Base-by-base conservation (phyloP, 73 alveolate species). In the Paramecium sexaurelia region DNA sequence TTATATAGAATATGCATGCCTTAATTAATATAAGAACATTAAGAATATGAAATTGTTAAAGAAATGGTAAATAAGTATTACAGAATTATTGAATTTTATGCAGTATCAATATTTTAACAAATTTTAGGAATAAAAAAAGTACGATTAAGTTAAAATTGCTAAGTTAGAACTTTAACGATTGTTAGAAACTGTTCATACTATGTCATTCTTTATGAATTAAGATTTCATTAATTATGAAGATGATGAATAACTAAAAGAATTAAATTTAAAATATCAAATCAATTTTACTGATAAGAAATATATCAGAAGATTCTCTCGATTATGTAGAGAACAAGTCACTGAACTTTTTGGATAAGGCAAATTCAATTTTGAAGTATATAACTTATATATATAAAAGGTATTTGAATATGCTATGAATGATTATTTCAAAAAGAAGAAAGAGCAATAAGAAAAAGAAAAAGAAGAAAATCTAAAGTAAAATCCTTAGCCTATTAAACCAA, bases 31-130 rank as follows among this genome's bases (percentile, higher is more conserved):
- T 24, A 66, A 66, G 92, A 55, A 29, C 92, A 85, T 71, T 56
- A 85, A 56, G 92, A 85, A 85, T 85, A 85, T 85, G 92, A 85
- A 85, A 85, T 85, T 15, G 75, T 85, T 26, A 55, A 55, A 85
- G 92, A 85, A 55, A 85, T 85, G 92, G 37, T 85, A 10, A 85
- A 71, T 20, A 85, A 85, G 36, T 85, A 85, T 85, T 85, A 85
- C 39, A 85, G 92, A 47, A 71, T 85, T 35, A 85, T 85, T 24
- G 92, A 85, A 55, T 85, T 51, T 24, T 85, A 85, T 71, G 33
- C 92, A 85, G 92, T 51, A 83, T 51, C 78, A n/a, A 15, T 51
- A 0, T 51, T 0, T 13, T 33, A 0, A 11, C 0, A 27, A 9
- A 15, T 3, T 35, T 15, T 51, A 19, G 67, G 67, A 66, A 66